Evolutionary conservation across 1,284 basidiomycete species (phyloP), one percentile per base, ranked within the genome.

Genomic region (Malassezia nana): DNA sequence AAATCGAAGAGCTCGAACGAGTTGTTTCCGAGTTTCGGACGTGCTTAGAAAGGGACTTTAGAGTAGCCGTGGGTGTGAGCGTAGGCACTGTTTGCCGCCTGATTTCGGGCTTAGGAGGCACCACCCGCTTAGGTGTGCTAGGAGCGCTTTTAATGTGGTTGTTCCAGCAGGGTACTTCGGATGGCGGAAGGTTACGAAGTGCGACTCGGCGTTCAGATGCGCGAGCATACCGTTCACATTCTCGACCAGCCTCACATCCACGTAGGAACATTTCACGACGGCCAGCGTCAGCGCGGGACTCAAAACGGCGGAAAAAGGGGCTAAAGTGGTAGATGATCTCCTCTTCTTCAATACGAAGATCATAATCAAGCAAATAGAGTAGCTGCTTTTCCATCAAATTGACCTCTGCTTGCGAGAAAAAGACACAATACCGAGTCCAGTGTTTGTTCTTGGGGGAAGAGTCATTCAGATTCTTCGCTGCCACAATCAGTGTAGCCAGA

Each of bases 381-480:
- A 74, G 63, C 53, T 96, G 89, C 77, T 85, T 87, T 79, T 96
- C 91, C 91, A 95, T 95, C 63, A 91, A 79, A 77, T 92, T 95
- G 76, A 95, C 78, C 73, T 81, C 79, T 50, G 79, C 76, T 53
- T 78, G 77, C 9, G 77, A 82, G 74, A 91, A 82, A 58, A 79
- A 77, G 46, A 79, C 78, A 18, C 84, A 86, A 75, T 91, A 89
- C 50, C 77, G 75, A 49, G 63, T 70, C 69, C 69, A 74, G 78
- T 95, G 89, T 76, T 83, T 83, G 79, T 96, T 96, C 80, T 92
- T 95, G 16, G 76, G 76, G 39, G 74, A 76, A 26, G 87, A 89
- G 78, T 96, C 91, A 77, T 98, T 95, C 70, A 96, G 82, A 77
- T 96, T 96, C 78, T 98, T 98, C 65, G 90, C 86, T 26, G 92